Conservation (phyloP, 495 filamentous ascomycete species). For the Hyaloscypha finlandica region DNA sequence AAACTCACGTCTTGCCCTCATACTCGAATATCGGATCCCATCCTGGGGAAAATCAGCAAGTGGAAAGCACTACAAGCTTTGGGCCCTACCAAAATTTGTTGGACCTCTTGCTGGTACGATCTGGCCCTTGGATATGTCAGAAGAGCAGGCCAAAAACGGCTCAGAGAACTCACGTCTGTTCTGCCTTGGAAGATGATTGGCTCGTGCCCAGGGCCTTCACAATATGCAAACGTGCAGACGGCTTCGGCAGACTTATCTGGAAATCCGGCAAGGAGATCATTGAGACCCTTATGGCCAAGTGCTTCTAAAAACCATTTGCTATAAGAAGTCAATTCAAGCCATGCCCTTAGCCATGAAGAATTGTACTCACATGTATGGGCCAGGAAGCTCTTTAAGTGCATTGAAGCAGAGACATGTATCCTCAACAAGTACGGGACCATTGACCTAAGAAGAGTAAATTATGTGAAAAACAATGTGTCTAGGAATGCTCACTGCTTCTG, state of each 20-base stretch:
- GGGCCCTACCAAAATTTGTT: conserved; percentile 69
- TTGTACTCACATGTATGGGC: conserved; percentile 84
- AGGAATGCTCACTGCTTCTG: conserved; percentile 62
- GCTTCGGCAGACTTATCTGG: conserved; percentile 88
- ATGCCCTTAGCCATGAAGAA: not conserved
- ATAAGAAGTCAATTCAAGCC: conserved; percentile 14
- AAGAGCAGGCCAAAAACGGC: conserved; percentile 27
- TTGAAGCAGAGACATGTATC: conserved; percentile 95
- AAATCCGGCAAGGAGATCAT: conserved; percentile 88
- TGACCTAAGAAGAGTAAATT: conserved; percentile 51
- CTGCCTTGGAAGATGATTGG: conserved; percentile 89
- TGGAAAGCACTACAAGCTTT: not conserved
- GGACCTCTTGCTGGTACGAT: conserved; percentile 78
- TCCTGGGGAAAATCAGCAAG: conserved; percentile 47
- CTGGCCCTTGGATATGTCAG: conserved; percentile 56
- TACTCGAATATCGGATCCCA: conserved; percentile 99
- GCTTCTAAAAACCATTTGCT: conserved; percentile 92
- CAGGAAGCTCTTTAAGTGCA: conserved; percentile 85
- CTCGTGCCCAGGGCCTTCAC: conserved; percentile 78
- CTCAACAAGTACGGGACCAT: conserved; percentile 90
- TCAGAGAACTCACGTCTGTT: conserved; percentile 50
- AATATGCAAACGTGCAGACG: conserved; percentile 95
- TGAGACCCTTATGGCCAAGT: conserved; percentile 80
- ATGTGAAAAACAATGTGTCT: not conserved
- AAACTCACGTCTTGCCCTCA: conserved; percentile 77